These are phyloP conservation scores for Lyophyllum shimeji DNA, from an alignment of 768 basidiomycete genomes.

Conservation along the genomic window DNA sequence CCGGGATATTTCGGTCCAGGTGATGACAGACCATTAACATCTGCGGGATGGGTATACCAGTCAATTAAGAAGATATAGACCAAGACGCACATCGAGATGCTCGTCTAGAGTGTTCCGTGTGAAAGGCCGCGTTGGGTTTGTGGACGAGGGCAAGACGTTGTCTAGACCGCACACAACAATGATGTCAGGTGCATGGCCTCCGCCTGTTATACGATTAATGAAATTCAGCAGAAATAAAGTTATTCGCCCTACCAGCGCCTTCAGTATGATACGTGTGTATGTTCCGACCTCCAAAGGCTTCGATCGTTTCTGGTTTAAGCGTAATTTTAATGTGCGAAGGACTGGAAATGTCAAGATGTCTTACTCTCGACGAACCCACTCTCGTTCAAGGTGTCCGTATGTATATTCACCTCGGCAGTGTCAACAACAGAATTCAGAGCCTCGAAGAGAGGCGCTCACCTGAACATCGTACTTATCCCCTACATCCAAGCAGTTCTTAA, in stretches of 20 bases:
- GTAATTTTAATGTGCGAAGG: background rate
- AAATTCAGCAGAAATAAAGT: background rate
- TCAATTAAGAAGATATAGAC: background rate
- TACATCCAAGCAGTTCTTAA: slow-evolving; percentile 73
- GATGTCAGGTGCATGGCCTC: slow-evolving; percentile 97
- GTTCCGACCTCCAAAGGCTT: slow-evolving; percentile 84
- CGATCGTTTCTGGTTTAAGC: slow-evolving; percentile 68
- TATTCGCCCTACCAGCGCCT: slow-evolving; percentile 69
- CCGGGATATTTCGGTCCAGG: slow-evolving; percentile 85
- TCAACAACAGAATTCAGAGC: background rate
- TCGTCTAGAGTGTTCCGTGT: slow-evolving; percentile 92
- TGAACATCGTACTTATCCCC: slow-evolving; percentile 94
- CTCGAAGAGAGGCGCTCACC: slow-evolving; percentile 37
- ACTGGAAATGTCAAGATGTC: slow-evolving; percentile 20
- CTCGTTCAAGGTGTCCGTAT: slow-evolving; percentile 97
- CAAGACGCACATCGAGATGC: slow-evolving; percentile 81
- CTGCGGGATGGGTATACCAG: slow-evolving; percentile 37
- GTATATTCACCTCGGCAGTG: slow-evolving; percentile 73
- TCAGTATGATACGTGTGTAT: slow-evolving; percentile 98
- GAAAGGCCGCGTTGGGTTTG: slow-evolving; percentile 95
- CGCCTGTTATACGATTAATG: slow-evolving; percentile 44
- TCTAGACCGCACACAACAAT: slow-evolving; percentile 91
- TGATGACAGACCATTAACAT: slow-evolving; percentile 99
- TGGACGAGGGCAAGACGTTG: slow-evolving; percentile 94
- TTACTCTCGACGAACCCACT: slow-evolving; percentile 94